A percentile compares a stretch with the other conserved stretches of the same genome.
These are phyloP conservation scores for Mycena floridula DNA, from an alignment of 768 basidiomycete genomes.

Conservation along the genomic window DNA sequence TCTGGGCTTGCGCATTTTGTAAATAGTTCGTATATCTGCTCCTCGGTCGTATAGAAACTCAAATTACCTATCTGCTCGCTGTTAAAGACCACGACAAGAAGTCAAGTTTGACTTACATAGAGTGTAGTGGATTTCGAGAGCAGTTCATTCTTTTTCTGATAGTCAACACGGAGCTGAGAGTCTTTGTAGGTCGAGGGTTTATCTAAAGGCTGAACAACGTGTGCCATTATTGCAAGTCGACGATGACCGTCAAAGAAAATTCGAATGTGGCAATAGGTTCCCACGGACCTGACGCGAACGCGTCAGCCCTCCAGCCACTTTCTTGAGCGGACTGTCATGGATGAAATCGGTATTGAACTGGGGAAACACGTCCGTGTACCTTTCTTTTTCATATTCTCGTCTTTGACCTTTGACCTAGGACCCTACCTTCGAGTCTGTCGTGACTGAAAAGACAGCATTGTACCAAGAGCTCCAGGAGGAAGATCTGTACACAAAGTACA, in stretches of 20 bases:
- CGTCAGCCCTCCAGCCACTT: constrained; percentile 10
- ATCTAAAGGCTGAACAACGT: constrained; percentile 80
- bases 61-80: constrained; percentile 73
- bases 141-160: constrained; percentile 72
- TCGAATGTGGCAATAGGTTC: constrained; percentile 17
- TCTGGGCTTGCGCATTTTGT: constrained; percentile 84
- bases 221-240: constrained; percentile 50
- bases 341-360: constrained; percentile 84
- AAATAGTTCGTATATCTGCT: constrained; percentile 93
- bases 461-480: constrained; percentile 85
- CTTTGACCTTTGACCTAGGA: constrained; percentile 46
- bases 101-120: constrained; percentile 63
- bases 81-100: constrained; percentile 16
- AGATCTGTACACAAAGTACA: constrained; percentile 96
- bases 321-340: constrained; percentile 49
- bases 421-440: constrained; percentile 82
- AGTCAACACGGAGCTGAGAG: constrained; percentile 77
- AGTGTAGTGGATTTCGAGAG: constrained; percentile 82
- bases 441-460: constrained; percentile 84
- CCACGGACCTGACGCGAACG: constrained; percentile 21
- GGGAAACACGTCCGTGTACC: constrained; percentile 63
- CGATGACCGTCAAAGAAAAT: constrained; percentile 6
- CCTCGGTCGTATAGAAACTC: constrained; percentile 93
- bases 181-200: constrained; percentile 98
- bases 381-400: not conserved